Base-by-base conservation (phyloP, 495 filamentous ascomycete species). In the Saxophila tyrrhenica region DNA sequence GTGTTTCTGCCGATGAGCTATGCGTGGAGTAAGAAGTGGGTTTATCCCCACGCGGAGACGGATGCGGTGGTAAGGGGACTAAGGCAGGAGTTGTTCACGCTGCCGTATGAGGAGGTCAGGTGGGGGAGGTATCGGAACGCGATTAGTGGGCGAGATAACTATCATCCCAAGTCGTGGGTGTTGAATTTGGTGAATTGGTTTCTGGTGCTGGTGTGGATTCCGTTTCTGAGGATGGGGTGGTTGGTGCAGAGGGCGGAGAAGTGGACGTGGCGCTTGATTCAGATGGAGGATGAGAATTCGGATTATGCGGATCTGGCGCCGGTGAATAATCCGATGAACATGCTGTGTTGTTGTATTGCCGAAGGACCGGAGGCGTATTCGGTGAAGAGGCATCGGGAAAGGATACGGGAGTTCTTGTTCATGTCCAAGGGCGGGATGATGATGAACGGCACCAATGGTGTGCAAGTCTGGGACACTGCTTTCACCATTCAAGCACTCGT, bases 381-480 rank as follows among this genome's bases (percentile, higher is more conserved):
- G 0, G 85, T 96, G 22, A 75, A 77, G 39, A 78, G 83, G 21
- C 94, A 96, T 65, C 73, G 81, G 8, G 86, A 97, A 58, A 78
- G 87, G 16, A 66, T 92, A 21, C 71, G 85, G 39, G 94, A 98
- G 59, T 92, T 85, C 56, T 72, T 97, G 56, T 98, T 94, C 94
- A 73, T 97, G 52, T 95, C 91, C 39, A 56, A 78, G 39, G 92
- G 96, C 67, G 92, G 92, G 23, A 88, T 98, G 86, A 73, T 96
- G 19, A 82, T 83, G 67, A 96, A 96, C 66, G 92, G 92, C 32
- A 98, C 92, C 32, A 96, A 98, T 62, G 92, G 92, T 16, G 89
- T 95, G 15, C 92, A 98, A 69, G 84, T 80, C 42, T 98, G 92
- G 92, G 92, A 98, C 64, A 98, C 92, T 0, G 76, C 87, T 0